phyloP scores from a whole-genome alignment of 305 asterid species.

The Fraxinus baroniana region DNA sequence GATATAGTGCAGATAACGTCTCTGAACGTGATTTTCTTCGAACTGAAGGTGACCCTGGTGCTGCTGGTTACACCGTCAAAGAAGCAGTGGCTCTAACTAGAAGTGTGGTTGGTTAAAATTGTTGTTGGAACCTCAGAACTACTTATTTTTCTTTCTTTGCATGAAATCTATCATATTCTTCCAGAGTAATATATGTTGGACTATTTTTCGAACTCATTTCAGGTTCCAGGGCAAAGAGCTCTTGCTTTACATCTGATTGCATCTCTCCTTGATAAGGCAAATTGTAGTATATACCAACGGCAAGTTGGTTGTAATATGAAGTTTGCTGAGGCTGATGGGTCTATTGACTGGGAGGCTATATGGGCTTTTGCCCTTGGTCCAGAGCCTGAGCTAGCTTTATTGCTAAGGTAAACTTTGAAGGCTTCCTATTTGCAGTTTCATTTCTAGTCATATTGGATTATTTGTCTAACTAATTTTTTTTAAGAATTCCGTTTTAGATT shows the following conservation, averaged over 20 bases:
- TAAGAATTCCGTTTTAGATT: neutral
- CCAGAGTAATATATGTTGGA: slow-evolving; percentile 22
- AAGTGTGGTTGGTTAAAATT: slow-evolving; percentile 71
- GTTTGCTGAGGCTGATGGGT: slow-evolving; percentile 28
- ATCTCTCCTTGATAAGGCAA: slow-evolving; percentile 63
- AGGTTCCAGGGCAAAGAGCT: slow-evolving; percentile 92
- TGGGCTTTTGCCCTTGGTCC: slow-evolving; percentile 99
- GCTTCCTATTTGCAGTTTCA: neutral
- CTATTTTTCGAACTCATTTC: slow-evolving; percentile 29
- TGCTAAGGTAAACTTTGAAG: slow-evolving; percentile 54
- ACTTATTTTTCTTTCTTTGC: slow-evolving; percentile 9
- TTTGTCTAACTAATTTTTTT: slow-evolving; percentile 2
- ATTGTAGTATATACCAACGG: slow-evolving; percentile 38
- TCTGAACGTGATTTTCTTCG: slow-evolving; percentile 81
- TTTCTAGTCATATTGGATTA: slow-evolving; percentile 18
- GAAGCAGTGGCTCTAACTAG: slow-evolving; percentile 85
- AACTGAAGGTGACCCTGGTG: slow-evolving; percentile 98
- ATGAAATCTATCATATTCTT: slow-evolving; percentile 16
- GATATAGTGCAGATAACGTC: slow-evolving; percentile 53
- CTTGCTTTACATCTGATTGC: slow-evolving; percentile 83
- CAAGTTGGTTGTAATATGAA: slow-evolving; percentile 40
- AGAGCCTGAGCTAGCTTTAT: slow-evolving; percentile 92
- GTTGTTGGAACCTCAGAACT: slow-evolving; percentile 22
- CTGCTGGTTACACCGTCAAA: slow-evolving; percentile 85
- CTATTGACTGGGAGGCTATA: slow-evolving; percentile 88